A percentile compares a stretch with the other conserved stretches of the same genome.
phyloP scores from a whole-genome alignment of 768 basidiomycete species.

The Amanita phalloides region DNA sequence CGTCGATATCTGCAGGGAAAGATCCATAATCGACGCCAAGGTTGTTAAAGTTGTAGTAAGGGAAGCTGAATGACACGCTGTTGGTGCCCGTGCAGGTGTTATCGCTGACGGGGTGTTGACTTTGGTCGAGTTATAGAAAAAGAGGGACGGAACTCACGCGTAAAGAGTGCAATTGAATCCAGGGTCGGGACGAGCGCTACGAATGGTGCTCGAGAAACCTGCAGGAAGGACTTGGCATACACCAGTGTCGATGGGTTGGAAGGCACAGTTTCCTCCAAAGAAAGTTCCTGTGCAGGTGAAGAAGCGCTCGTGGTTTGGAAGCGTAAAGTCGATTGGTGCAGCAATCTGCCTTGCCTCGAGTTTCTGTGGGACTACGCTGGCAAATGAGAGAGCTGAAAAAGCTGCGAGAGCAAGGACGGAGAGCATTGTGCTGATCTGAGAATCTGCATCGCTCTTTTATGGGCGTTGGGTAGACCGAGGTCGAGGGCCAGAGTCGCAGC shows the following conservation, averaged over 20 bases:
- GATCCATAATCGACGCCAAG: neutral
- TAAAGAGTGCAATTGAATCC: too few species aligned
- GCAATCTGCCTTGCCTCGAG: too few species aligned
- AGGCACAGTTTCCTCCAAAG: neutral
- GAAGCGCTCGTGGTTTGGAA: neutral
- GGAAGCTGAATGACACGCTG: neutral
- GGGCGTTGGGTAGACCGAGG: too few species aligned
- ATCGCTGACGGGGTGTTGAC: neutral
- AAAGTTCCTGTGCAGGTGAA: neutral
- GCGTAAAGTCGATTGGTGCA: too few species aligned
- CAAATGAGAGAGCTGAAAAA: too few species aligned
- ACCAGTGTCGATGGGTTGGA: too few species aligned
- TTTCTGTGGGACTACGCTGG: too few species aligned
- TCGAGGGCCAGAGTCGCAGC: too few species aligned
- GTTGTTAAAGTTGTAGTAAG: conserved; percentile 1
- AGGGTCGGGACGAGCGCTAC: neutral
- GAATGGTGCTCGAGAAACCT: neutral
- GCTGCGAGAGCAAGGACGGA: too few species aligned
- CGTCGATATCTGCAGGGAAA: neutral
- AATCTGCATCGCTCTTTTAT: too few species aligned
- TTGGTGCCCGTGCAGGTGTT: neutral
- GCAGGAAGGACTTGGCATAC: neutral
- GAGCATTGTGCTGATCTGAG: too few species aligned
- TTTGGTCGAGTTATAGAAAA: neutral
- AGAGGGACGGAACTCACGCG: too few species aligned